Conservation (phyloP, 345 rosid genomes). For the Physaria fendleri region DNA sequence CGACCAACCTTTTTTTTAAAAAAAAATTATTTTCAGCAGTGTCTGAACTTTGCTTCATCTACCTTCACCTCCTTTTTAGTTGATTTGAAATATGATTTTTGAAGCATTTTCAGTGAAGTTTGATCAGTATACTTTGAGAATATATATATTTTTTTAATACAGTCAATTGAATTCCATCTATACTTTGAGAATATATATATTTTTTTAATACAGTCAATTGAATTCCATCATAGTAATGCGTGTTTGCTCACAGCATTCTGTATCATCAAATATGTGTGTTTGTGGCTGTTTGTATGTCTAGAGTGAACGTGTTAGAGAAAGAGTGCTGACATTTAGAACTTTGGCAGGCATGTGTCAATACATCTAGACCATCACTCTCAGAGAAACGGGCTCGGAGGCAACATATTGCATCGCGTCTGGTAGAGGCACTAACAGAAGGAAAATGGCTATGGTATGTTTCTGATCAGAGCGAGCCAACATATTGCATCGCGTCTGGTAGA, state of each 20-base stretch:
- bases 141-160: too few relatives aligned
- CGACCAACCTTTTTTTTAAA: background rate
- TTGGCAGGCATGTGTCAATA: slow-evolving; percentile 52
- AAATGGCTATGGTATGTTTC: slow-evolving; percentile 81
- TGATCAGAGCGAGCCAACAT: slow-evolving; percentile 42
- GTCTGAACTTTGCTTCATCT: slow-evolving; percentile 10
- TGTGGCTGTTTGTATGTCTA: background rate
- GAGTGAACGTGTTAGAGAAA: slow-evolving; percentile 10
- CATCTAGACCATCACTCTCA: slow-evolving; percentile 36
- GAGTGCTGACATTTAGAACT: slow-evolving; percentile 10
- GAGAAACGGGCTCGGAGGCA: slow-evolving; percentile 70
- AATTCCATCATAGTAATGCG: background rate
- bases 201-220: slow-evolving; percentile 4
- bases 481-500: slow-evolving; percentile 53
- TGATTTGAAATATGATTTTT: background rate
- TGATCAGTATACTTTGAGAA: background rate
- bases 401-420: slow-evolving; percentile 46
- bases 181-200: background rate
- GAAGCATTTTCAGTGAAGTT: slow-evolving; percentile 3
- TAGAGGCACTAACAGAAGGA: slow-evolving; percentile 73
- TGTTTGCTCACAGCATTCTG: slow-evolving; percentile 12
- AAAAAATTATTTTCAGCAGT: slow-evolving; percentile 11
- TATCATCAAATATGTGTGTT: slow-evolving; percentile 6
- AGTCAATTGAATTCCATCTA: slow-evolving; percentile 1
- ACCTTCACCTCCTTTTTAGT: background rate